These are phyloP conservation scores for Paracorniculantispora psalliotae DNA, from an alignment of 2,329 filamentous ascomycete genomes.

Conservation along the genomic window DNA sequence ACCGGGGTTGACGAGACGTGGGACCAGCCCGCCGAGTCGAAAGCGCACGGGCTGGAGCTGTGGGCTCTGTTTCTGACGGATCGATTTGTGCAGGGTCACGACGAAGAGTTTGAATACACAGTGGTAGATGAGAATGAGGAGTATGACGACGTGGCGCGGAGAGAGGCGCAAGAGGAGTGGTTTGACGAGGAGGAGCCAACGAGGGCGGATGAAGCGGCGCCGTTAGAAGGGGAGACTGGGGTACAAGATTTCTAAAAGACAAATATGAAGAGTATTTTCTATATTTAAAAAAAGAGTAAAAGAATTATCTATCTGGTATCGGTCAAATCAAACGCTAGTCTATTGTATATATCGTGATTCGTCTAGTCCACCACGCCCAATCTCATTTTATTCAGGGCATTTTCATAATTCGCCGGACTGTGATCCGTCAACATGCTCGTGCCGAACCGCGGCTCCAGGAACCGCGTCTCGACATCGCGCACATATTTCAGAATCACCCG, in stretches of 20 bases:
- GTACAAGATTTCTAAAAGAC: conserved; percentile 70
- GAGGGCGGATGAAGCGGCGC: conserved; percentile 32
- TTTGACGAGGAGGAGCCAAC: conserved; percentile 74
- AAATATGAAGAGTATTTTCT: conserved; percentile 18
- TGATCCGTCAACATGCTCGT: conserved; percentile 73
- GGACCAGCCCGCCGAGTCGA: conserved; percentile 30
- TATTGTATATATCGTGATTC: conserved; percentile 15
- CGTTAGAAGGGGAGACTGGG: conserved; percentile 57
- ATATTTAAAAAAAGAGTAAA: neutral
- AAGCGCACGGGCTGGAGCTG: conserved; percentile 60
- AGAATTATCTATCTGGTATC: neutral
- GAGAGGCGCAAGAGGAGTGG: conserved; percentile 67
- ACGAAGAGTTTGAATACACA: conserved; percentile 74
- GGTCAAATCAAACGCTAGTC: neutral
- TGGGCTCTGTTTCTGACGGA: conserved; percentile 70
- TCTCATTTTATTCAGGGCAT: conserved; percentile 57
- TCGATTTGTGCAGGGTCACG: conserved; percentile 69
- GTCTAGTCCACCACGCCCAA: conserved; percentile 38
- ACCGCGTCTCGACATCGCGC: conserved; percentile 63
- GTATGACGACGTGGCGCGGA: conserved; percentile 57
- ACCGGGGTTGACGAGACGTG: conserved; percentile 20
- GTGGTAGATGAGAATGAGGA: conserved; percentile 67
- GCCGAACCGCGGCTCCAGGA: conserved; percentile 66
- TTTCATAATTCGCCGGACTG: conserved; percentile 69
- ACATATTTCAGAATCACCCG: conserved; percentile 67